Conservation (phyloP, 371 early-diverging fungal genomes). For the Paraphysoderma sedebokerense region DNA sequence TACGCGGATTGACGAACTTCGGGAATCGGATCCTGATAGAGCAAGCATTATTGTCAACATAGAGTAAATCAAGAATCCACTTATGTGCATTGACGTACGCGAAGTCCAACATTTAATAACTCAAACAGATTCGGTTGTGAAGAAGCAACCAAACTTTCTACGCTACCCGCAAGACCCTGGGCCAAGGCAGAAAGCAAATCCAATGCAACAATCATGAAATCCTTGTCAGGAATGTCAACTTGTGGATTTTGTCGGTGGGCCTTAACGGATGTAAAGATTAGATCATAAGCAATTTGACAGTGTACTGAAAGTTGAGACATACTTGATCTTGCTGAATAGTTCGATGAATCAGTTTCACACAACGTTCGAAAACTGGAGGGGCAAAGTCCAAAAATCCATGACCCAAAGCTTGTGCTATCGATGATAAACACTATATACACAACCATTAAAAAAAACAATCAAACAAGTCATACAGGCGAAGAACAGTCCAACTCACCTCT, state of each 20-base stretch:
- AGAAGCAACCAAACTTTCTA: slow-evolving; percentile 49
- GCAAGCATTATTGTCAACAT: background rate
- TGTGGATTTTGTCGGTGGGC: slow-evolving; percentile 36
- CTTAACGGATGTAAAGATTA: slow-evolving; percentile 31
- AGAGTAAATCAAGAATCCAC: background rate
- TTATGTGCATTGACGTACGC: slow-evolving; percentile 20
- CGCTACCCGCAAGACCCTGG: slow-evolving; percentile 64
- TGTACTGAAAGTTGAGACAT: background rate
- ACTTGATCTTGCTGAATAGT: slow-evolving; percentile 24
- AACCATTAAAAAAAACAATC: background rate
- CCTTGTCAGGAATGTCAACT: slow-evolving; percentile 65
- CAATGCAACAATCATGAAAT: slow-evolving; percentile 83
- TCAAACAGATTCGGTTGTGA: slow-evolving; percentile 53
- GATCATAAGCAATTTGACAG: background rate
- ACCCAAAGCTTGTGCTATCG: slow-evolving; percentile 71
- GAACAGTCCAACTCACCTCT: slow-evolving; percentile 31
- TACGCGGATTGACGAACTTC: slow-evolving; percentile 84
- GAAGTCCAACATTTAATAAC: slow-evolving; percentile 58
- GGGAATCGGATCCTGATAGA: slow-evolving; percentile 38
- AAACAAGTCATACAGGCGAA: background rate
- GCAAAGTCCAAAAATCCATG: slow-evolving; percentile 67
- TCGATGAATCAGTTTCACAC: slow-evolving; percentile 56
- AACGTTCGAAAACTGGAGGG: slow-evolving; percentile 65
- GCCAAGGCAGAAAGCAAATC: slow-evolving; percentile 84
- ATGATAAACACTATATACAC: slow-evolving; percentile 47